phyloP scores from a whole-genome alignment of 257 asterid genomes.

The Primulina huaijiensis region DNA sequence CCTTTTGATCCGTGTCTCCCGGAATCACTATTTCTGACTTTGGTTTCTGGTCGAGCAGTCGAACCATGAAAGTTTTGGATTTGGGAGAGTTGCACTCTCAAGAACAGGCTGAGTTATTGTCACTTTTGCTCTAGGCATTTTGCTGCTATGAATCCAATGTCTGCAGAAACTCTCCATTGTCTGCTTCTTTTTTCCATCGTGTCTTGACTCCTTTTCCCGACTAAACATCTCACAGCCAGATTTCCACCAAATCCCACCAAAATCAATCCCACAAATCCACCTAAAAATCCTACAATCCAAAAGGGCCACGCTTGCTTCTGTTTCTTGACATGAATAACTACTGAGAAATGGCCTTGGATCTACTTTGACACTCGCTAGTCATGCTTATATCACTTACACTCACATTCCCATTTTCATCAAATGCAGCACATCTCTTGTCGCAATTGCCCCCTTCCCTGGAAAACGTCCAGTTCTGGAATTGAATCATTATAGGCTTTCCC shows the following conservation, averaged over 20 bases:
- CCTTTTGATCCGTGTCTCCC: background rate
- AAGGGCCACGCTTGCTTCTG: conserved; percentile 31
- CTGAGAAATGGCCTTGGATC: conserved; percentile 58
- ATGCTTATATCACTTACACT: conserved; percentile 33
- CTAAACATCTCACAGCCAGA: conserved; percentile 31
- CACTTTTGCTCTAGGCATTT: conserved; percentile 65
- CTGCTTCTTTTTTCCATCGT: conserved; percentile 54
- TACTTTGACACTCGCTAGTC: conserved; percentile 44
- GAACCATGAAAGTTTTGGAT: conserved; percentile 47
- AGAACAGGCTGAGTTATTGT: conserved; percentile 69
- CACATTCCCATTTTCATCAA: conserved; percentile 44
- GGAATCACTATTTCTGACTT: background rate
- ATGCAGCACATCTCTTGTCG: conserved; percentile 50
- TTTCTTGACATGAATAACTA: conserved; percentile 34
- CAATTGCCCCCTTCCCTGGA: background rate
- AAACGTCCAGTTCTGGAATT: conserved; percentile 29
- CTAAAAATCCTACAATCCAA: conserved; percentile 48
- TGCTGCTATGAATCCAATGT: conserved; percentile 55
- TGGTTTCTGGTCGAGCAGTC: conserved; percentile 14
- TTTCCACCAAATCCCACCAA: conserved; percentile 36
- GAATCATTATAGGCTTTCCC: conserved; percentile 46
- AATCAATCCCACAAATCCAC: conserved; percentile 43
- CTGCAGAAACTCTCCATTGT: conserved; percentile 56
- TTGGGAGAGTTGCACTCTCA: conserved; percentile 52
- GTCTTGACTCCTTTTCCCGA: conserved; percentile 37